Evolutionary conservation across 2,329 filamentous ascomycete genomes (phyloP), one percentile per base, ranked within the genome.

Genomic region (Trichoderma gracile): DNA sequence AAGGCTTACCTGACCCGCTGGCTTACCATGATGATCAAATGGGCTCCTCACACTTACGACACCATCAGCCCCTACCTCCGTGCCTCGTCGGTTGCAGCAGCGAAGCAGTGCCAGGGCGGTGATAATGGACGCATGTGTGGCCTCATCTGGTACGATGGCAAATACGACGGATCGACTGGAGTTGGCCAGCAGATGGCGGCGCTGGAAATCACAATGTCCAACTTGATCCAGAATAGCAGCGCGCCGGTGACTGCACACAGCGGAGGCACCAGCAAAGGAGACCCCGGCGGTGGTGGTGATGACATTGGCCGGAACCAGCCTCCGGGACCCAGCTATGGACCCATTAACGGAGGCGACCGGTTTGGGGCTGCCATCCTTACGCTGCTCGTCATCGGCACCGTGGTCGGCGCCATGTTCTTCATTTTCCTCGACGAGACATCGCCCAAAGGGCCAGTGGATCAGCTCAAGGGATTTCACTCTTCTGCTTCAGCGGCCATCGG

Each of bases 161-260:
- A 75, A 9, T 89, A 82, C 75, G 86, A 90, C 72, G 84, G 85
- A 25, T 80, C 79, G 1, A 82, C 79, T 7, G 88, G 88, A 7
- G 83, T 90, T 2, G 89, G 89, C 5, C 87, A 90, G 73, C 87
- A 90, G 75, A 91, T 91, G 88, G 82, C 85, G 1, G 87, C 85
- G 2, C 78, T 91, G 73, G 86, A 90, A 70, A 80, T 89, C 10
- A 82, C 89, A 7, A 80, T 90, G 52, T 82, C 83, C 43, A 87
- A 85, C 69, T 79, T 88, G 73, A 83, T 89, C 56, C 69, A 79
- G 42, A 67, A 79, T 7, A 76, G 77, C 10, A 64, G 69, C 0
- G 72, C 75, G 1, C 81, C 82, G 0, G 76, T 82, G 46, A 84
- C 82, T 4, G 74, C 79, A 27, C 70, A 76, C 4, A 85, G 76